Evolutionary conservation across 163 green algal species (phyloP).

Genomic region (Volvox carteri): DNA sequence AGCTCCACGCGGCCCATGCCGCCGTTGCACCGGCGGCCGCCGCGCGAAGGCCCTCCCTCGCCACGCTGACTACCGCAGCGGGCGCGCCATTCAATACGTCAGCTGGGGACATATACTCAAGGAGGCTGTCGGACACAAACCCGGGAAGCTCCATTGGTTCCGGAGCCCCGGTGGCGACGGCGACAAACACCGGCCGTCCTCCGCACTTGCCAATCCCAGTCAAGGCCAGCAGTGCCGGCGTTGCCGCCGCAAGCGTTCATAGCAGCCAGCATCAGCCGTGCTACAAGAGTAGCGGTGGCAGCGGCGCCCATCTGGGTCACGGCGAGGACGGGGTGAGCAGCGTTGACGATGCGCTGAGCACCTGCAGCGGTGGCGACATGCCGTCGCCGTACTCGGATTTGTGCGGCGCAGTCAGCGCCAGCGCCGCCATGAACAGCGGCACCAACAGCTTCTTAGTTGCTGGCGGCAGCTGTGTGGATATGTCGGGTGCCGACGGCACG

Average conservation of each 20-base stretch:
- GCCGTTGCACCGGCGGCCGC: background rate
- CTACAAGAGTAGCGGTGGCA: constrained; percentile 26
- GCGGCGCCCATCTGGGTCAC: constrained; percentile 7
- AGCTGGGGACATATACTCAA: background rate
- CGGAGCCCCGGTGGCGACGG: background rate
- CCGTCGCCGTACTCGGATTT: constrained; percentile 33
- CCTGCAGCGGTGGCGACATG: constrained; percentile 16
- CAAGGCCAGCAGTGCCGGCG: too few species aligned
- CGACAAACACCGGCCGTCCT: too few species aligned
- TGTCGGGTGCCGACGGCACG: background rate
- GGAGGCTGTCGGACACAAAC: constrained; percentile 37
- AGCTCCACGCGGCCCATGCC: background rate
- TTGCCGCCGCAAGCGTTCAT: too few species aligned
- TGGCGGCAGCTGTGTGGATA: background rate
- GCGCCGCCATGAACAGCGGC: constrained; percentile 1
- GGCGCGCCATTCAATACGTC: background rate
- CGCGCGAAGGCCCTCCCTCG: background rate
- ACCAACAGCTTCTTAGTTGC: constrained; percentile 14
- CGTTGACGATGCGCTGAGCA: constrained; percentile 11
- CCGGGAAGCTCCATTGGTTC: background rate
- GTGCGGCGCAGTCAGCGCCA: background rate
- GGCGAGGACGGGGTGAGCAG: constrained; percentile 20
- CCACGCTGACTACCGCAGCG: background rate
- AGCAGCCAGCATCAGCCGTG: background rate
- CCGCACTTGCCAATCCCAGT: too few species aligned